Evolutionary conservation across 2,329 filamentous ascomycete genomes (phyloP), one percentile per base, ranked within the genome.

Genomic region (Scopulariopsis brevicaulis): DNA sequence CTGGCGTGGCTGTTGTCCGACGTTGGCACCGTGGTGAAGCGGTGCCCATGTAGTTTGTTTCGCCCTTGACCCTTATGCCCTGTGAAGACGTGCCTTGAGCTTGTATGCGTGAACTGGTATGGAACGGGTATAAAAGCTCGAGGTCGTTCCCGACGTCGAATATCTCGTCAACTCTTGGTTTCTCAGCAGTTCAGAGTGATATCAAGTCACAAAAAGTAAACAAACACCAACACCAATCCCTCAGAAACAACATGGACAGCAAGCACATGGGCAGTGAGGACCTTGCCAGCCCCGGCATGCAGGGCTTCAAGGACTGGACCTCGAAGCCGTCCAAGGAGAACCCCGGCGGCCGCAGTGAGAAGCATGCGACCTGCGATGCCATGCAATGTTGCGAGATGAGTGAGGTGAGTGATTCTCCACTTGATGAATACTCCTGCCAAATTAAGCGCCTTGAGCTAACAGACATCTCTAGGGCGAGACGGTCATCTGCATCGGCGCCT

Each of bases 321-420:
- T 50, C 46, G 25, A 56, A 56, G 25, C 43, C 50, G 7, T 14
- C 55, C 28, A 51, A 37, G 43, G 55, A 35, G 14, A 14, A 11
- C 12, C 46, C 46, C 5, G 83, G 79, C 66, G 91, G 88, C 22
- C 46, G 46, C 22, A 14, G 20, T 5, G 28, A 35, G 32, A 54
- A 20, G 28, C 51, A 25, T 6, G 25, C 50, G 8, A 18, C 24
- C 12, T 14, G 18, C 3, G 53, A 40, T 32, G 32, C n/a, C 37
- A 32, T 48, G 20, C 25, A 12, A 4, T 28, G 43, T 6, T 25
- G 22, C 32, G 35, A 32, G 3, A n/a, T 50, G 24, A 51, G 22
- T 11, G 46, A 50, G 55, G 55, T 51, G 37, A 34, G 25, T 11
- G 12, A n/a, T 28, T 22, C 24, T 22, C 53, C 34, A 32, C 34